Base-by-base conservation (phyloP, 768 basidiomycete species). In the Phlegmacium glaucopus region DNA sequence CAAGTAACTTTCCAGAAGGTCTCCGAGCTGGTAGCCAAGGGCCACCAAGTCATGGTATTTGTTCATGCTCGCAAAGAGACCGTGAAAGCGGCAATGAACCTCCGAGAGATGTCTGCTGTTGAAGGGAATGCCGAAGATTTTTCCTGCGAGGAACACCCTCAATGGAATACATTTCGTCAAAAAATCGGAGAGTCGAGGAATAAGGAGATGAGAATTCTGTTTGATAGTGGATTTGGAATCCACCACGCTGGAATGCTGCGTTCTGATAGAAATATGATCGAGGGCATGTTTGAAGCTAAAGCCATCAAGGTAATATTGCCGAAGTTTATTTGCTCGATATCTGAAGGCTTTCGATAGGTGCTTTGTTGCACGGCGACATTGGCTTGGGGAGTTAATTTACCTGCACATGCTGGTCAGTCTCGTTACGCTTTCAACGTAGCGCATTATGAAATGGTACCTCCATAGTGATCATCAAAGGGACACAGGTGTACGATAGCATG, bases 21-120 rank as follows among this genome's bases (percentile, higher is more conserved):
- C 15, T 78, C 86, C 3, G 87, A 89, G 28, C 73, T 98, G 6
- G 90, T 98, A 25, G 75, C 70, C n/a, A 79, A 84, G 56, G 96
- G 94, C 3, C 96, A 99, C 68, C 96, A 98, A 65, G 93, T 96
- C 50, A 98, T 99, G 94, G 94, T 99, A 1, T 99, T 99, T 59
- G 96, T 99, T 8, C 96, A 99, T 65, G 92, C 96, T 11, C 80
- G 96, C 26, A 98, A 96, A 69, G 96, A 98, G 61, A 99, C 96
- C 0, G 96, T 98, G 44, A 96, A 95, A 62, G 81, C 90, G 1
- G 94, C 94, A 0, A 71, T 83, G 58, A 80, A 77, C 9, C 74
- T 99, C 18, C 82, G 82, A 48, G 96, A 98, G 51, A 74, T 85
- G 47, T 83, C 91, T 4, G 53, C 78, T 4, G 61, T 72, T 12